phyloP scores from a whole-genome alignment of 768 basidiomycete genomes.

The Macrolepiota dolichaula region DNA sequence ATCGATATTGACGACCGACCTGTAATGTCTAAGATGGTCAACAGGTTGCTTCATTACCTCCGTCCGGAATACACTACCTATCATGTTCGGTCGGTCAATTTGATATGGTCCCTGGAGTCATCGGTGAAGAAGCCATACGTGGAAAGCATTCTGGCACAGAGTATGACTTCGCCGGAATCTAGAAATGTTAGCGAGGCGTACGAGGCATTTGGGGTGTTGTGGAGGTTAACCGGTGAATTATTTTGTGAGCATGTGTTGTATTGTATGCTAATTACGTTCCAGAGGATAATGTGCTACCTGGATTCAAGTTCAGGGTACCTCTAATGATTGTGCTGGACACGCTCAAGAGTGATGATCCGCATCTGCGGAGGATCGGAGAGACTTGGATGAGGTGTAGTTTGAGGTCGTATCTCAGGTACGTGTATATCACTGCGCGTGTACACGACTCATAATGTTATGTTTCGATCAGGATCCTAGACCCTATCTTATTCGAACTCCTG shows the following conservation, averaged over 20 bases:
- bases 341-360: conserved; percentile 72
- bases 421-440: background rate
- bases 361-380: conserved; percentile 76
- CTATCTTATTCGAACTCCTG: conserved; percentile 73
- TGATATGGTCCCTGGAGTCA: conserved; percentile 80
- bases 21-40: conserved; percentile 59
- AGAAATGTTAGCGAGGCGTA: conserved; percentile 53
- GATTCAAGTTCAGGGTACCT: conserved; percentile 79
- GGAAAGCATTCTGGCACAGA: conserved; percentile 76
- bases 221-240: conserved; percentile 77
- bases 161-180: conserved; percentile 55
- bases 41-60: conserved; percentile 72
- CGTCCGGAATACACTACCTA: conserved; percentile 62
- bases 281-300: conserved; percentile 84
- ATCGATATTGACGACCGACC: conserved; percentile 52
- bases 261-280: background rate
- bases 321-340: conserved; percentile 87
- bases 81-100: conserved; percentile 75
- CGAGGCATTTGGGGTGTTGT: conserved; percentile 89
- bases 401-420: conserved; percentile 85
- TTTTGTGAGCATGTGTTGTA: background rate
- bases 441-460: conserved; percentile 2
- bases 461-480: conserved; percentile 75
- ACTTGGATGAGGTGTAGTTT: conserved; percentile 97
- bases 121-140: conserved; percentile 56